Evolutionary conservation across 2,329 filamentous ascomycete genomes (phyloP).

Genomic region (Xylaria arbuscula): DNA sequence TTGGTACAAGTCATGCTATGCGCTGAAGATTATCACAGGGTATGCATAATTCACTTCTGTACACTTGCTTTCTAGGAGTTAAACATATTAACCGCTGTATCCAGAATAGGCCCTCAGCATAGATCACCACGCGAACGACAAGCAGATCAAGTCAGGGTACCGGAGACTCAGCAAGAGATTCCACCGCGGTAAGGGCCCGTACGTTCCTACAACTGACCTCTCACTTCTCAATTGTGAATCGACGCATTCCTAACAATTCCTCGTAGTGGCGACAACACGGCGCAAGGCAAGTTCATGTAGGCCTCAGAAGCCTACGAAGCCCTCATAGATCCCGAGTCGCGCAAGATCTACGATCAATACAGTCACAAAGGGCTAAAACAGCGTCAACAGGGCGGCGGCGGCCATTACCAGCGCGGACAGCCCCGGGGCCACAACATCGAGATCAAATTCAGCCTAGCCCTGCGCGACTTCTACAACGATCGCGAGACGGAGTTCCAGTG

Average conservation of each 20-base stretch:
- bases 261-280: slow-evolving; percentile 77
- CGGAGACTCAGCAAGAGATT: slow-evolving; percentile 92
- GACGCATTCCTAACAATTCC: slow-evolving; percentile 20
- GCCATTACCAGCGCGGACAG: slow-evolving; percentile 80
- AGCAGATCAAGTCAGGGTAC: slow-evolving; percentile 94
- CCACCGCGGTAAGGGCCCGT: slow-evolving; percentile 99
- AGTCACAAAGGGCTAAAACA: slow-evolving; percentile 92
- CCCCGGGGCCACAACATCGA: slow-evolving; percentile 90
- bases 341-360: slow-evolving; percentile 92
- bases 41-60: slow-evolving; percentile 51
- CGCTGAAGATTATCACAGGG: slow-evolving; percentile 83
- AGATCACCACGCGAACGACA: slow-evolving; percentile 80
- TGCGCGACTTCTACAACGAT: slow-evolving; percentile 94
- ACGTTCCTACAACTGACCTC: slow-evolving; percentile 54
- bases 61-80: not conserved
- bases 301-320: slow-evolving; percentile 96
- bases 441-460: slow-evolving; percentile 79
- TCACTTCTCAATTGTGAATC: slow-evolving; percentile 8
- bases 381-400: slow-evolving; percentile 78
- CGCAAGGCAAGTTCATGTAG: slow-evolving; percentile 91
- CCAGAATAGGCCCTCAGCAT: slow-evolving; percentile 77
- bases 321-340: slow-evolving; percentile 80
- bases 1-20: slow-evolving; percentile 67
- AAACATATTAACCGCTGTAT: slow-evolving; percentile 20
- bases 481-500: slow-evolving; percentile 86